phyloP scores from a whole-genome alignment of 257 asterid genomes.

The Asclepias syriaca region DNA sequence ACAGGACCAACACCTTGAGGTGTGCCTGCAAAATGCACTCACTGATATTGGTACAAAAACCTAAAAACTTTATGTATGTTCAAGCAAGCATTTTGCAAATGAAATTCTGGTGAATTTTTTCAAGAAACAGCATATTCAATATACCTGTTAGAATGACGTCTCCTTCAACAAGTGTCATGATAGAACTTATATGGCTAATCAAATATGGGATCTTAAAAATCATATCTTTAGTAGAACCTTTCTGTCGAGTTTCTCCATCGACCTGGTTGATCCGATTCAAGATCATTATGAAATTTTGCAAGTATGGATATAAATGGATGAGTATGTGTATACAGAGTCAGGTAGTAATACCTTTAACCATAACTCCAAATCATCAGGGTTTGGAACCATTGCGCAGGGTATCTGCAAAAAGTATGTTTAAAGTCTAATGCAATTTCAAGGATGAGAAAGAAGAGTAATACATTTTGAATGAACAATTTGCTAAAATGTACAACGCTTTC shows the following conservation, averaged over 20 bases:
- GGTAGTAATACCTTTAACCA: conserved; percentile 71
- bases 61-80: not conserved
- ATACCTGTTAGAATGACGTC: conserved; percentile 90
- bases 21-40: conserved; percentile 55
- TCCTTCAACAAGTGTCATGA: conserved; percentile 92
- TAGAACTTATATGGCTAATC: conserved; percentile 93
- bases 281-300: not conserved
- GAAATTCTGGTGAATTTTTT: not conserved
- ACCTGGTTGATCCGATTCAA: conserved; percentile 39
- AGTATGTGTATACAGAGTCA: not conserved
- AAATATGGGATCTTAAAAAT: conserved; percentile 91
- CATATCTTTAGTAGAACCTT: conserved; percentile 88
- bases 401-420: conserved; percentile 35
- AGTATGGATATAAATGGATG: not conserved
- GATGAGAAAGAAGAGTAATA: not conserved
- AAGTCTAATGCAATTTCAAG: not conserved
- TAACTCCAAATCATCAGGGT: conserved; percentile 81
- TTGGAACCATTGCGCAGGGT: conserved; percentile 68
- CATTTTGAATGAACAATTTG: not conserved
- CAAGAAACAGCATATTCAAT: not conserved
- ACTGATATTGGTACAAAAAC: not conserved
- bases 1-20: conserved; percentile 94
- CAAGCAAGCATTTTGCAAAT: not conserved
- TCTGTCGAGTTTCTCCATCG: conserved; percentile 85
- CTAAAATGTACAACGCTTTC: not conserved